phyloP scores from a whole-genome alignment of 495 filamentous ascomycete genomes.

The Aspergillus sclerotiicarbonarius region DNA sequence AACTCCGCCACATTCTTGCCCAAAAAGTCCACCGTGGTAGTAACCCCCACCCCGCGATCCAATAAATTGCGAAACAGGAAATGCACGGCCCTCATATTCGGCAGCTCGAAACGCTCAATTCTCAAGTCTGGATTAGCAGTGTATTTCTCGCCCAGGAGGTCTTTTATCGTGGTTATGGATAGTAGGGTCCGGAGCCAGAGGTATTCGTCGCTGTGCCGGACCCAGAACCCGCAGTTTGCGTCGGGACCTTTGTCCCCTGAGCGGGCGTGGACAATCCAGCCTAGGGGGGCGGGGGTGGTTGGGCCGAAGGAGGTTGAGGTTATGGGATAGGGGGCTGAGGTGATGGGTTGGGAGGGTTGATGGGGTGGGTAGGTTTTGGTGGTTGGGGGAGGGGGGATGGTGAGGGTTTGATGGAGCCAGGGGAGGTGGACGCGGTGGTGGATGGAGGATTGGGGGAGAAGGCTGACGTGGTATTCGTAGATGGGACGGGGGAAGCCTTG shows the following conservation, averaged over 20 bases:
- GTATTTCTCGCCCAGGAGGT: conserved; percentile 42
- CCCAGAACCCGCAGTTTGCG: conserved; percentile 55
- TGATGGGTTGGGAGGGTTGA: conserved; percentile 35
- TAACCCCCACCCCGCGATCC: conserved; percentile 52
- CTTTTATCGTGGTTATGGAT: conserved; percentile 32
- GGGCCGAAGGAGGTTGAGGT: conserved; percentile 34
- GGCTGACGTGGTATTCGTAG: conserved; percentile 45
- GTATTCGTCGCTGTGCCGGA: conserved; percentile 48
- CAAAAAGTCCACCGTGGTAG: conserved; percentile 50
- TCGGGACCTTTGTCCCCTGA: conserved; percentile 56
- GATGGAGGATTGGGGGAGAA: conserved; percentile 37
- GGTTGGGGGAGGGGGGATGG: conserved; percentile 33
- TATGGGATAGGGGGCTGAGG: conserved; percentile 25
- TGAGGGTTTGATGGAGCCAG: conserved; percentile 31
- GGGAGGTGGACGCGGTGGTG: conserved; percentile 40
- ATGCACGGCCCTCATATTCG: conserved; percentile 44
- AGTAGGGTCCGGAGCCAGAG: conserved; percentile 50
- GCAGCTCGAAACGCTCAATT: conserved; percentile 53
- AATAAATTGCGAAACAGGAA: conserved; percentile 55
- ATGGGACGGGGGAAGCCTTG: conserved; percentile 36
- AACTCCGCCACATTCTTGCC: conserved; percentile 59
- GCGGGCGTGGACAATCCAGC: conserved; percentile 47
- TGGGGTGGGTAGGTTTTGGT: conserved; percentile 33
- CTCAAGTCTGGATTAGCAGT: conserved; percentile 35
- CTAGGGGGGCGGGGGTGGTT: conserved; percentile 40